Base-by-base conservation (phyloP, 805 yeast genomes). In the Teunomyces tritomae region DNA sequence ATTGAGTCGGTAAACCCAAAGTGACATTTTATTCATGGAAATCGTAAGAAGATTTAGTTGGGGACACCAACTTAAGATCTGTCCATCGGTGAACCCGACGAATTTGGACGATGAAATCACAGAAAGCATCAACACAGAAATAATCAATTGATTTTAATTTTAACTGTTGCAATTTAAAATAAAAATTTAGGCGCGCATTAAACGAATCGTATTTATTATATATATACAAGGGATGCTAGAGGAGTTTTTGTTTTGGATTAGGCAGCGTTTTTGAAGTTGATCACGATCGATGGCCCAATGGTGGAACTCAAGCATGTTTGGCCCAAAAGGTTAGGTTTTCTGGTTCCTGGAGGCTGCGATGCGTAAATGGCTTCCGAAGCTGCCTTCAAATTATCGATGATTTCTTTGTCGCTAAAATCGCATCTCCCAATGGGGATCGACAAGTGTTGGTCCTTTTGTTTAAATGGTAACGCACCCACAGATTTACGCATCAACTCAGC, bases 201-300 rank as follows among this genome's bases (percentile, higher is more conserved):
- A 20, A 20, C 24, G 24, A 20, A 20, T 20, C 24, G 24, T n/a
- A 9, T 14, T n/a, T 11, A 42, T 30, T 42, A 44, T 20, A 13
- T 20, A 13, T 30, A 45, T 32, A 30, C 20, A 33, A 32, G 26
- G 33, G 33, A 37, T 39, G 43, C 57, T 54, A 56, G 29, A 57
- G 55, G 59, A 52, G 33, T 46, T 44, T 20, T 20, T 32, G 34
- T 10, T 17, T 32, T n/a, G n/a, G n/a, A n/a, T n/a, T 37, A 37
- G 27, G 29, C 40, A 28, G 43, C 37, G 45, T 44, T 41, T 50
- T 52, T 62, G 51, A 73, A 64, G 56, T 72, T 68, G 41, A 90
- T 82, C 29, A 85, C 84, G 43, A 89, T 76, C 30, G 89, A 84
- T 1, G 96, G 96, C 17, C 96, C 92, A 58, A 78, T 79, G 8